These are phyloP conservation scores for Aspergillus saccharolyticus DNA, from an alignment of 495 filamentous ascomycete species.

Conservation along the genomic window DNA sequence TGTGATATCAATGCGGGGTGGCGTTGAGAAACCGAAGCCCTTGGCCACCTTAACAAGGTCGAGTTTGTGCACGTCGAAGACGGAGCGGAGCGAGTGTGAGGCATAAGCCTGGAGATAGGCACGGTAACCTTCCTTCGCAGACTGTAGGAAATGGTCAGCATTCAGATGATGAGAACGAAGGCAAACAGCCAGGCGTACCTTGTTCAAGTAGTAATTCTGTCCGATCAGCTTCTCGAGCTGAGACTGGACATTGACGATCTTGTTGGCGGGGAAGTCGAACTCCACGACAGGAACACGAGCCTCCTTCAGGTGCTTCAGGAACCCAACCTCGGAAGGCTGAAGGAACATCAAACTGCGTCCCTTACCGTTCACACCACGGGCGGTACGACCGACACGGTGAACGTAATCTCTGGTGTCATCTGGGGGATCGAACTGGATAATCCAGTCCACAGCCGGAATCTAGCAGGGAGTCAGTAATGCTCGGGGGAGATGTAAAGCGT, in stretches of 20 bases:
- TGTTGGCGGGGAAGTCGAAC: slow-evolving; percentile 88
- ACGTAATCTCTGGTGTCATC: slow-evolving; percentile 93
- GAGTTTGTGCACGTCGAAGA: slow-evolving; percentile 91
- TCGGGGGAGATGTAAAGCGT: neutral
- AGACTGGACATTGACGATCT: slow-evolving; percentile 90
- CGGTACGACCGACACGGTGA: slow-evolving; percentile 93
- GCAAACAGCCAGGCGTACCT: slow-evolving; percentile 43
- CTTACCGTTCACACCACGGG: slow-evolving; percentile 76
- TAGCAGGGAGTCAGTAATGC: slow-evolving; percentile 20
- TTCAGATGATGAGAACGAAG: slow-evolving; percentile 13
- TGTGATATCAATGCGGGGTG: slow-evolving; percentile 87
- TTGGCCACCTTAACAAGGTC: slow-evolving; percentile 92
- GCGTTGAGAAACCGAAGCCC: slow-evolving; percentile 82
- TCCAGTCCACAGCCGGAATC: slow-evolving; percentile 93
- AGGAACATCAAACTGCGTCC: slow-evolving; percentile 85
- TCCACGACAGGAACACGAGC: slow-evolving; percentile 91
- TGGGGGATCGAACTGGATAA: slow-evolving; percentile 91
- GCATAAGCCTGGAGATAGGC: slow-evolving; percentile 94
- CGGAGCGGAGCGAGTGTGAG: slow-evolving; percentile 79
- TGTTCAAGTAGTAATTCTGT: slow-evolving; percentile 95
- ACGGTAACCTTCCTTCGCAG: slow-evolving; percentile 66
- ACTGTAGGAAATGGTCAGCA: slow-evolving; percentile 26
- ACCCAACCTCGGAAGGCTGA: slow-evolving; percentile 86
- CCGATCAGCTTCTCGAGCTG: slow-evolving; percentile 89
- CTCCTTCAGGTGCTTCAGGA: slow-evolving; percentile 86